phyloP scores from a whole-genome alignment of 371 early-diverging fungal genomes.

The Blastocladiella emersonii region DNA sequence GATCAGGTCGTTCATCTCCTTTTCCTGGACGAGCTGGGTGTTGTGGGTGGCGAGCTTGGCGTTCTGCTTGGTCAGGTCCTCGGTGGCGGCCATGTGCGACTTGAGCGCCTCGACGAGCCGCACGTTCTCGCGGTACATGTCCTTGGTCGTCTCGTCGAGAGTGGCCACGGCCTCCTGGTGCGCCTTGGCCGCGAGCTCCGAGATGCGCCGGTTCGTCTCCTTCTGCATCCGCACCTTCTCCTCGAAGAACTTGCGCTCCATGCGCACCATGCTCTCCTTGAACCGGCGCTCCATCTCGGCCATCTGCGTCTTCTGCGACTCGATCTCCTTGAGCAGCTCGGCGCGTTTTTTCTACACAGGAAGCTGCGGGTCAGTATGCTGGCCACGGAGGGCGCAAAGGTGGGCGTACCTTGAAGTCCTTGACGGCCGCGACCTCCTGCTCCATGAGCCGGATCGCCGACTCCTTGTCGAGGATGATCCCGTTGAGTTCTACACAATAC shows the following conservation, averaged over 20 bases:
- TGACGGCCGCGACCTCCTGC: constrained; percentile 34
- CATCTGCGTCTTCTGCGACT: constrained; percentile 25
- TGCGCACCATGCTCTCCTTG: constrained; percentile 26
- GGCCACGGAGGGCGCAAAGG: not conserved
- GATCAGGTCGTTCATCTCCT: constrained; percentile 31
- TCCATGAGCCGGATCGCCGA: constrained; percentile 32
- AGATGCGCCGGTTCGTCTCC: constrained; percentile 31
- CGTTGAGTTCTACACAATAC: constrained; percentile 19
- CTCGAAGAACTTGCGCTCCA: constrained; percentile 36
- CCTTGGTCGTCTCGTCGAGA: constrained; percentile 32
- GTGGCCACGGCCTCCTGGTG: constrained; percentile 35
- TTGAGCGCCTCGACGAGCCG: constrained; percentile 32
- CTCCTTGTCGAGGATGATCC: constrained; percentile 30
- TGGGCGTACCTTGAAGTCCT: constrained; percentile 31
- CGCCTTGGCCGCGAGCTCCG: constrained; percentile 34
- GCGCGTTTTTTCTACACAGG: constrained; percentile 26
- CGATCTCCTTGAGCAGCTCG: constrained; percentile 32
- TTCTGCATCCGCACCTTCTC: constrained; percentile 36
- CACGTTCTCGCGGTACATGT: constrained; percentile 36
- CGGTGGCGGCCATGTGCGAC: constrained; percentile 30
- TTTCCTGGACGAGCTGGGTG: constrained; percentile 26
- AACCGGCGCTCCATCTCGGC: constrained; percentile 31
- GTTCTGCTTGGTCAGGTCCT: constrained; percentile 26
- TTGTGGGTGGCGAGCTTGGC: constrained; percentile 15
- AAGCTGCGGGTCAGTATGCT: not conserved